Evolutionary conservation across 1,284 basidiomycete species (phyloP), one percentile per base, ranked within the genome.

Genomic region (Blastosporella zonata): DNA sequence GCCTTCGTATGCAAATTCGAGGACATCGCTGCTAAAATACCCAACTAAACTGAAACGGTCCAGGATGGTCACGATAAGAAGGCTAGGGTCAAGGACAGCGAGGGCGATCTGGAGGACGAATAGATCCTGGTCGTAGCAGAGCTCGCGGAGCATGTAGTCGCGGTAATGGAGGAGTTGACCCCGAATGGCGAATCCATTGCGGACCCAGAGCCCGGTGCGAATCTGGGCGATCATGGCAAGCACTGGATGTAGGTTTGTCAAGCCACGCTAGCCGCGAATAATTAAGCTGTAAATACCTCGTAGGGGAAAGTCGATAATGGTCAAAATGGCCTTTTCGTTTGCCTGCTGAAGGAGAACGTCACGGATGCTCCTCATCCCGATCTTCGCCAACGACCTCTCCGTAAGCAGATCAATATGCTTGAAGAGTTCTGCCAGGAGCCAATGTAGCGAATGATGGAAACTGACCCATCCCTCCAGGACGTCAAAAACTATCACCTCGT

Each of bases 161-260:
- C 94, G 88, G 66, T 99, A 99, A 66, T 99, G 95, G 47, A 96
- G 77, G n/a, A 95, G 78, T 65, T 99, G 97, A 1, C 93, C 92
- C 1, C 96, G 87, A 58, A 99, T 95, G 5, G 90, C 90, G 59
- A 94, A 92, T 2, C 97, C 97, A 59, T 99, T 99, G 46, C 96
- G 87, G 3, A 97, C 95, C 97, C 97, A 99, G 17, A 98, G 78
- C 2, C 95, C 94, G 1, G 92, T 89, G 13, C 94, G 83, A 47
- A 98, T 94, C 67, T 99, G 97, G 0, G 96, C 93, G 28, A 98
- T 85, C 78, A 93, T 90, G 0, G 87, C 79, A 17, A 93, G 72
- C 3, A 92, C 93, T 94, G 53, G 38, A 31, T 41, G 15, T 38
- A 43, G 49, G 21, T 5, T 37, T 44, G 51, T 15, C 20, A 31